Percentiles rank a stretch among this genome's conserved stretches.
Evolutionary conservation across 768 basidiomycete species (phyloP).

Genomic region (Termitomyces sp.): DNA sequence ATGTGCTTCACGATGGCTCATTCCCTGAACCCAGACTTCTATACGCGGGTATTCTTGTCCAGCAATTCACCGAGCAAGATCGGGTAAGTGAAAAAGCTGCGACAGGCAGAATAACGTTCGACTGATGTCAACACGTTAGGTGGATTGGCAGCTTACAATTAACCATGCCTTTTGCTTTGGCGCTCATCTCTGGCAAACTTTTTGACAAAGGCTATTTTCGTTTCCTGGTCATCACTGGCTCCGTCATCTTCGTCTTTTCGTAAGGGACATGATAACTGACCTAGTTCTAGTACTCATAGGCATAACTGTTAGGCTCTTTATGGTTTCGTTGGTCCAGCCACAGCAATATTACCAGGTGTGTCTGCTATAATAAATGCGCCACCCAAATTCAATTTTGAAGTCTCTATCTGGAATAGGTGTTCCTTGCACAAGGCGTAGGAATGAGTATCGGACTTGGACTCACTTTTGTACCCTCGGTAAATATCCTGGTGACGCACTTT

Average conservation of each 20-base stretch:
- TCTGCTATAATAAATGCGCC: background rate
- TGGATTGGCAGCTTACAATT: conserved; percentile 23
- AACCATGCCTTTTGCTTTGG: conserved; percentile 17
- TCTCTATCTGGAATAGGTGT: conserved; percentile 10
- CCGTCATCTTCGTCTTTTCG: conserved; percentile 17
- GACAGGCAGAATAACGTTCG: background rate
- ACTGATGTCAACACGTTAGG: background rate
- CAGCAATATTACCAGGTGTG: conserved; percentile 29
- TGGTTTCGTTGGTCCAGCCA: conserved; percentile 33
- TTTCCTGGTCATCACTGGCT: conserved; percentile 11
- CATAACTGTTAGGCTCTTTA: conserved; percentile 24
- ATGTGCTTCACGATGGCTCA: background rate
- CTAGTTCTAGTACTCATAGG: background rate
- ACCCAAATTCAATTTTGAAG: background rate
- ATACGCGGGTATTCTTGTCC: conserved; percentile 9
- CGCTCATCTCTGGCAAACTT: conserved; percentile 16
- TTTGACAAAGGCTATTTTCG: conserved; percentile 18
- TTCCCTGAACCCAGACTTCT: conserved; percentile 4
- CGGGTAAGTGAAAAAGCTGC: background rate
- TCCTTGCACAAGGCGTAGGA: conserved; percentile 20
- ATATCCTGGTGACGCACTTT: conserved; percentile 41
- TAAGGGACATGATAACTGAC: background rate
- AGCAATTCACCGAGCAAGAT: conserved; percentile 8
- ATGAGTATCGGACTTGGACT: conserved; percentile 37
- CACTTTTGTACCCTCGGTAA: conserved; percentile 36